Evolutionary conservation across 2,329 filamentous ascomycete genomes (phyloP).

Genomic region (Sporothrix mexicana): DNA sequence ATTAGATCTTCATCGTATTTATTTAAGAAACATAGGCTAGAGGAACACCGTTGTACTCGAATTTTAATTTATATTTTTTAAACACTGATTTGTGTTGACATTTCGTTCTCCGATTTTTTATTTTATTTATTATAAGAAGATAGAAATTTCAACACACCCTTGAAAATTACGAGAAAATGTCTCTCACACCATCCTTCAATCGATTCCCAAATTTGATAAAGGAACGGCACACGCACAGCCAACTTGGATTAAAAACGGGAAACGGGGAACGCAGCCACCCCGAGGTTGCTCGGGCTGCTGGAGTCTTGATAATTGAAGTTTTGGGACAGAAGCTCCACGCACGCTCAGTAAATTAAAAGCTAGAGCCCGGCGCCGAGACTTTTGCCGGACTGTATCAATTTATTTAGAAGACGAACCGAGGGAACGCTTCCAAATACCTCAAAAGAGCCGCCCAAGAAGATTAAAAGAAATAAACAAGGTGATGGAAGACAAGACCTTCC

Average conservation of each 20-base stretch:
- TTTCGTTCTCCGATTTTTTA: too few species aligned
- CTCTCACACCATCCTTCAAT: background rate
- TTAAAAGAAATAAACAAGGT: too few species aligned
- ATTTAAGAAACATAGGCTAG: too few species aligned
- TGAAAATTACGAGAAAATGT: too few species aligned
- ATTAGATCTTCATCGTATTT: too few species aligned
- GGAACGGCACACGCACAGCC: background rate
- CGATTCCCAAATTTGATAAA: constrained; percentile 19
- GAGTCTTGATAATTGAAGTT: background rate
- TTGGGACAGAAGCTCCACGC: background rate
- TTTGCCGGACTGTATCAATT: constrained; percentile 12
- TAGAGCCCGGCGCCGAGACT: constrained; percentile 16
- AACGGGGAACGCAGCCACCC: constrained; percentile 6
- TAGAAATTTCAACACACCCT: too few species aligned
- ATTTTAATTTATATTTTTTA: too few species aligned
- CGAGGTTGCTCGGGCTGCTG: background rate
- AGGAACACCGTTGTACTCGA: too few species aligned
- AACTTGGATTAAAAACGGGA: background rate
- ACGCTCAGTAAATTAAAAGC: background rate
- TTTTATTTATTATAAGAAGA: too few species aligned
- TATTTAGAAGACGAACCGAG: background rate
- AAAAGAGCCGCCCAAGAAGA: background rate
- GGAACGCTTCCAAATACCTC: constrained; percentile 14
- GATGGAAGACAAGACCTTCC: background rate
- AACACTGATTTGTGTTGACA: too few species aligned